A percentile compares a stretch with the other conserved stretches of the same genome.
Conservation (phyloP, 1,284 basidiomycete species). For the Marasmius oreades region DNA sequence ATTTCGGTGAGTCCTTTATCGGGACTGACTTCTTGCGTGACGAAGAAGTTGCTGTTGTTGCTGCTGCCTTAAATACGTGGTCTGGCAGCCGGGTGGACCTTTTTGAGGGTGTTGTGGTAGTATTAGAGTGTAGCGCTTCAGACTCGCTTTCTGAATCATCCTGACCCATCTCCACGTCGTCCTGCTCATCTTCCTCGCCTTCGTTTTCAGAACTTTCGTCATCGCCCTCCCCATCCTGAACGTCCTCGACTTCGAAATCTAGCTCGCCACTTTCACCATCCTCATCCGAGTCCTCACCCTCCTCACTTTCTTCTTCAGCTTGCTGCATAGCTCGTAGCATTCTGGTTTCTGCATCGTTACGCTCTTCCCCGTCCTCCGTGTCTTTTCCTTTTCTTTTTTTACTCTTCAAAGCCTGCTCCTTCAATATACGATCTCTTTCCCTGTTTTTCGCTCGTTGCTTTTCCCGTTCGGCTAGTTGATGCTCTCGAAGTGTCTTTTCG, state of each 20-base stretch:
- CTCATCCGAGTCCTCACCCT: constrained; percentile 20
- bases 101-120: constrained; percentile 10
- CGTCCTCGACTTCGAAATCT: constrained; percentile 6
- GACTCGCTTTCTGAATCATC: constrained; percentile 13
- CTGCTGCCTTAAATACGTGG: constrained; percentile 45
- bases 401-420: constrained; percentile 37
- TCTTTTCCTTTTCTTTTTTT: constrained; percentile 21
- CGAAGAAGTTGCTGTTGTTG: constrained; percentile 40
- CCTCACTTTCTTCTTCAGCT: constrained; percentile 27
- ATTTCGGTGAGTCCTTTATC: constrained; percentile 16
- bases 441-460: constrained; percentile 38
- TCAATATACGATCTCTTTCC: constrained; percentile 41
- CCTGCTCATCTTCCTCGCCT: constrained; percentile 16
- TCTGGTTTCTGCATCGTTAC: constrained; percentile 21
- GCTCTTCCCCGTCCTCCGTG: constrained; percentile 11
- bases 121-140: constrained; percentile 13
- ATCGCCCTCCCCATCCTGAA: constrained; percentile 17
- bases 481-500: constrained; percentile 30
- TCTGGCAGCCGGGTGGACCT: constrained; percentile 43
- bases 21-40: constrained; percentile 16
- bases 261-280: constrained; percentile 1
- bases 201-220: constrained; percentile 20
- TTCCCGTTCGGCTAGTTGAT: constrained; percentile 31
- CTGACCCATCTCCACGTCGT: constrained; percentile 9
- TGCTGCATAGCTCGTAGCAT: constrained; percentile 41